A percentile compares a stretch with the other conserved stretches of the same genome.
Evolutionary conservation across 805 yeast genomes (phyloP).

Genomic region (Lipomyces sp.): DNA sequence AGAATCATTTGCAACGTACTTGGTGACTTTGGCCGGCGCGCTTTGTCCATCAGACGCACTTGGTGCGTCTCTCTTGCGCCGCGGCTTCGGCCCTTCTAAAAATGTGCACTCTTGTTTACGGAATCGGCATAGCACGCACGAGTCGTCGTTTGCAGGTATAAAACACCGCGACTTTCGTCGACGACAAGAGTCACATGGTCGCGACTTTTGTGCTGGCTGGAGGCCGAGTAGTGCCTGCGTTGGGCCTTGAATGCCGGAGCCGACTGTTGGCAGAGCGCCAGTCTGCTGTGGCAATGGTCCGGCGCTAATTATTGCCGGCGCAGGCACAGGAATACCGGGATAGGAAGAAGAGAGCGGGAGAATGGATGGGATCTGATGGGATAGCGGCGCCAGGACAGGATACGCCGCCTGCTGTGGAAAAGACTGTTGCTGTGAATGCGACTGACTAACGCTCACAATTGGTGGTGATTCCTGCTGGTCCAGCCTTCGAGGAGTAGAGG

Average conservation of each 20-base stretch:
- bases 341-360: slow-evolving; percentile 1
- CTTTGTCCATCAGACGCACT: neutral
- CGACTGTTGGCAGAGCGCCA: slow-evolving; percentile 10
- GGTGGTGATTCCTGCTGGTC: neutral
- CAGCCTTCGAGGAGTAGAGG: neutral
- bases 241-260: slow-evolving; percentile 11
- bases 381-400: neutral
- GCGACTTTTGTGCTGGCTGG: slow-evolving; percentile 37
- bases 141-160: slow-evolving; percentile 59
- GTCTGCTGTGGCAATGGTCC: slow-evolving; percentile 7
- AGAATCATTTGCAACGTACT: neutral
- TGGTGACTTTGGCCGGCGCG: neutral
- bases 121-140: slow-evolving; percentile 70
- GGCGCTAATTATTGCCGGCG: neutral
- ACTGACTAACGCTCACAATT: slow-evolving; percentile 3
- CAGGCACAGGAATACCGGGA: slow-evolving; percentile 3
- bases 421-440: slow-evolving; percentile 6
- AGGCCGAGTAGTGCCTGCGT: slow-evolving; percentile 23
- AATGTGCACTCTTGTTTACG: slow-evolving; percentile 81
- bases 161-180: slow-evolving; percentile 81
- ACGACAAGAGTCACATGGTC: slow-evolving; percentile 86
- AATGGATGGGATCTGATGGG: slow-evolving; percentile 5
- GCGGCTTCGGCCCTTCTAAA: slow-evolving; percentile 56
- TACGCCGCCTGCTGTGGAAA: neutral
- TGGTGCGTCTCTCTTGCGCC: slow-evolving; percentile 45